These are phyloP conservation scores for Termitomyces sp. DNA, from an alignment of 768 basidiomycete genomes.

Conservation along the genomic window DNA sequence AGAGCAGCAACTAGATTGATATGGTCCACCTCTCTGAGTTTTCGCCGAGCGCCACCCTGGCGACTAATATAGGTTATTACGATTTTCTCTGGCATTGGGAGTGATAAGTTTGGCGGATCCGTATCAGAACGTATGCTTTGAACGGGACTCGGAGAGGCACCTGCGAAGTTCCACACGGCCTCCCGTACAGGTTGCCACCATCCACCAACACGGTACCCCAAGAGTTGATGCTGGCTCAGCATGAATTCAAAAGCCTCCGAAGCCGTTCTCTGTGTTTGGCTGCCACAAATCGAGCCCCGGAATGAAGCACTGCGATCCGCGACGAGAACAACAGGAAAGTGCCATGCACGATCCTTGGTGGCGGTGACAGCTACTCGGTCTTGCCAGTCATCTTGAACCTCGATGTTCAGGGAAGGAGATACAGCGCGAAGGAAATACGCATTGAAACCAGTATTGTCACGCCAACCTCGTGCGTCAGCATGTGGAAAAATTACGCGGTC, in stretches of 20 bases:
- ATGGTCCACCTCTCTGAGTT: conserved; percentile 52
- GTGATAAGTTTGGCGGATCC: conserved; percentile 18
- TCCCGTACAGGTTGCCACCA: conserved; percentile 81
- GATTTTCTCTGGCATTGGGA: conserved; percentile 41
- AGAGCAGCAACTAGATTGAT: conserved; percentile 45
- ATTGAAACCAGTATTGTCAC: conserved; percentile 76
- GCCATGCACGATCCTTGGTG: conserved; percentile 48
- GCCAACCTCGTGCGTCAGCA: conserved; percentile 53
- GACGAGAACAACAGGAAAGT: conserved; percentile 64
- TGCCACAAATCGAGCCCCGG: conserved; percentile 57
- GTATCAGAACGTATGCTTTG: conserved; percentile 2
- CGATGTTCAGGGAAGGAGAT: conserved; percentile 66
- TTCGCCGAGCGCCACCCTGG: conserved; percentile 47
- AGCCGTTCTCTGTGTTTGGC: conserved; percentile 64
- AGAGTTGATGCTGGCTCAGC: conserved; percentile 23
- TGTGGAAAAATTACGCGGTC: conserved; percentile 71
- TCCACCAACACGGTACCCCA: conserved; percentile 38
- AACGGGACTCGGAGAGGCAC: conserved; percentile 23
- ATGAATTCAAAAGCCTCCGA: conserved; percentile 60
- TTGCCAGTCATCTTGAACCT: conserved; percentile 64
- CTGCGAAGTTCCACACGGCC: conserved; percentile 63
- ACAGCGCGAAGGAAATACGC: conserved; percentile 68
- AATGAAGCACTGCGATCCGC: conserved; percentile 75
- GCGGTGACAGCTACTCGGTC: conserved; percentile 44
- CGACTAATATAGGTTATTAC: conserved; percentile 73